phyloP scores from a whole-genome alignment of 805 yeast species.

The Tetrapisispora nanseiensis region DNA sequence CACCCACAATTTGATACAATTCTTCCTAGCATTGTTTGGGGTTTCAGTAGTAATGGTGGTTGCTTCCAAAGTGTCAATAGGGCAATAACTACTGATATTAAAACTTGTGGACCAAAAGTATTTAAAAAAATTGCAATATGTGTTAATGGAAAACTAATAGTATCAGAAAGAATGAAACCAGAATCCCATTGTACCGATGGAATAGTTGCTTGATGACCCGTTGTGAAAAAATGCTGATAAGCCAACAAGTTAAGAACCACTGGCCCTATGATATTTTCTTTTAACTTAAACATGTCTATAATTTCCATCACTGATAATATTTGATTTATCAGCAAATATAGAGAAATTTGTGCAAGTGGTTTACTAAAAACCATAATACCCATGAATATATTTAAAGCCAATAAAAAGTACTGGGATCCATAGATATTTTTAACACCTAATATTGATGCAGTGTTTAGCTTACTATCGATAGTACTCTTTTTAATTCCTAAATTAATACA shows the following conservation, averaged over 20 bases:
- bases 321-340: conserved; percentile 63
- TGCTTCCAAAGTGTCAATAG: conserved; percentile 74
- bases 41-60: conserved; percentile 57
- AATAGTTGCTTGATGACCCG: conserved; percentile 95
- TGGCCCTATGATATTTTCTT: conserved; percentile 64
- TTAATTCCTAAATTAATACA: conserved; percentile 52
- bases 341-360: conserved; percentile 75
- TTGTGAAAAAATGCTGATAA: conserved; percentile 72
- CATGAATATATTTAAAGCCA: conserved; percentile 60
- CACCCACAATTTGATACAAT: conserved; percentile 64
- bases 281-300: conserved; percentile 52
- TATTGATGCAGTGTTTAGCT: conserved; percentile 45
- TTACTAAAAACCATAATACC: conserved; percentile 65
- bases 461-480: conserved; percentile 27
- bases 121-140: conserved; percentile 72
- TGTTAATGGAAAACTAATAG: conserved; percentile 71
- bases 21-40: conserved; percentile 60
- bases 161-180: conserved; percentile 71
- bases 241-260: conserved; percentile 67
- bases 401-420: conserved; percentile 74
- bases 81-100: conserved; percentile 62
- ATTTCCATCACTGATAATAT: conserved; percentile 69
- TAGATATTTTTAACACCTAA: conserved; percentile 80
- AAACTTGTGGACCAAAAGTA: conserved; percentile 76
- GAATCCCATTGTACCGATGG: conserved; percentile 94